A percentile compares a stretch with the other conserved stretches of the same genome.
phyloP scores from a whole-genome alignment of 2,329 filamentous ascomycete species.

The Apiospora aurea region DNA sequence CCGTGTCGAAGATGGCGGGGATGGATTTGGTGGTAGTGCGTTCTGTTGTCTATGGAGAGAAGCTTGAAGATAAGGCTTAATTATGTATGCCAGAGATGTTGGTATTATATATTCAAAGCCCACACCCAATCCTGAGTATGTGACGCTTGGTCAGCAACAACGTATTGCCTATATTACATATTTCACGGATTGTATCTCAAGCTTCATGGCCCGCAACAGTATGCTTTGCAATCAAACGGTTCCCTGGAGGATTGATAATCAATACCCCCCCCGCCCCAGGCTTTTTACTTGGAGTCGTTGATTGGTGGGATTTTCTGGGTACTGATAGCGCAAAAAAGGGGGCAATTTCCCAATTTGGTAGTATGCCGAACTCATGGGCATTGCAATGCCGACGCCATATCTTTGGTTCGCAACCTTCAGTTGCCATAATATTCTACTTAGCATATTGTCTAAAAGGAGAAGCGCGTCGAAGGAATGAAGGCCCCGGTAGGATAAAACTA shows the following conservation, averaged over 20 bases:
- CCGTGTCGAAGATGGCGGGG: constrained; percentile 45
- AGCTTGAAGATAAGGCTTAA: not conserved
- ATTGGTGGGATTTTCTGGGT: not conserved
- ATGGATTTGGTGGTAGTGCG: constrained; percentile 36
- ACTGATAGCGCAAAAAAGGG: not conserved
- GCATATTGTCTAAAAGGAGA: too few species aligned
- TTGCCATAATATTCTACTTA: too few species aligned
- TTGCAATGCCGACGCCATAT: not conserved
- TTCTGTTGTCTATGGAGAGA: not conserved
- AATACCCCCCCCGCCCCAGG: not conserved
- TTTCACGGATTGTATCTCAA: not conserved
- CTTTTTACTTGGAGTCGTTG: not conserved
- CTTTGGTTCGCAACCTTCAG: too few species aligned
- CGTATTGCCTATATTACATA: not conserved
- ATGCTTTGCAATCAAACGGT: not conserved
- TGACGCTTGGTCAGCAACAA: not conserved
- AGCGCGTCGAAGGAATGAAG: too few species aligned
- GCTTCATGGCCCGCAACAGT: not conserved
- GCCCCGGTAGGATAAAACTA: too few species aligned
- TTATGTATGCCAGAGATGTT: not conserved
- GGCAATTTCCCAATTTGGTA: not conserved
- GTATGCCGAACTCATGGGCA: not conserved
- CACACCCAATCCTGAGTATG: not conserved
- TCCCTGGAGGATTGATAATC: not conserved
- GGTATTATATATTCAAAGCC: not conserved